Base-by-base conservation (phyloP, 345 rosid species). In the Kandelia obovata region DNA sequence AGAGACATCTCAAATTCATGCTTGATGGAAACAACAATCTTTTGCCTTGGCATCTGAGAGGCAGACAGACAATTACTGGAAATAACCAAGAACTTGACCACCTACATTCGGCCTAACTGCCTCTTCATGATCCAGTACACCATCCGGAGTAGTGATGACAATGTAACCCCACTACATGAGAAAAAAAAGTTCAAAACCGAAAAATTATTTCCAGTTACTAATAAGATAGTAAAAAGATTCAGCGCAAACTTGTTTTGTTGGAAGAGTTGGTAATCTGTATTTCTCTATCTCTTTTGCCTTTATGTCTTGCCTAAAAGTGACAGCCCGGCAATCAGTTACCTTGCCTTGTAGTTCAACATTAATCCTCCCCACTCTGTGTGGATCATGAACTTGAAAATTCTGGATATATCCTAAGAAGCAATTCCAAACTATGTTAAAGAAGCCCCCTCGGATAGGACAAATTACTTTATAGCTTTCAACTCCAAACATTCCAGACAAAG, bases 71-170 rank as follows among this genome's bases (percentile, higher is more conserved):
- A 21, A 74, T 84, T 87, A 95, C 74, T 88, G 87, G 58, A 95
- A 95, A 77, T 84, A 87, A 74, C 99, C 98, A 74, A 92, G 88
- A 75, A 95, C 92, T 62, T 89, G 96, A 75, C 97, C 99, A 61
- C 97, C 98, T 8, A 84, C 92, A 57, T 95, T 92, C 64, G 85
- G 79, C 65, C 58, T 83, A 19, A 81, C 77, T 47, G 99, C 99
- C 67, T 89, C 94, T 78, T 95, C 98, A 73, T 95, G 98, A 70
- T 95, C 99, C 91, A 95, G 77, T 75, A 95, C 80, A 61, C 96
- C 99, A 52, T 92, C 94, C 1, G 96, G 97, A 68, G 99, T 90
- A 59, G 97, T 87, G 64, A 95, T 76, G 25, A 90, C 93, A 62
- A 95, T 89, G 78, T 87, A 95, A 77, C 97, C 97, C 95, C 96